Conservation (phyloP, 352 stramenopile species). For the Phytophthora quininea region DNA sequence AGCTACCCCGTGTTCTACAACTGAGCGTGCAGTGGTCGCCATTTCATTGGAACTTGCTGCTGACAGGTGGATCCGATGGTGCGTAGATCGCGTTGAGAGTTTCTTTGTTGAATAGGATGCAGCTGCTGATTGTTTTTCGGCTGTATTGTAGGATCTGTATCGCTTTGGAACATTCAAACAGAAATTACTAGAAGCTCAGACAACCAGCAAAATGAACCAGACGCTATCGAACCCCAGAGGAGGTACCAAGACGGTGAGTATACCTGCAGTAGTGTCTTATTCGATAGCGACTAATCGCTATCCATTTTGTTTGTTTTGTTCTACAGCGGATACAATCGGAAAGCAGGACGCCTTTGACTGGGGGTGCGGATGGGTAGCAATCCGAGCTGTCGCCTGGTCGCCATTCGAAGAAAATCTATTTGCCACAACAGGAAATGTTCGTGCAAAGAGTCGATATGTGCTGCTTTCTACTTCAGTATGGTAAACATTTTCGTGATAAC, state of each 20-base stretch:
- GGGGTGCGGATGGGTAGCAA: conserved; percentile 82
- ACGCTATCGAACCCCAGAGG: conserved; percentile 67
- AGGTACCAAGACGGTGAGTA: conserved; percentile 80
- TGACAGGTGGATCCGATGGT: conserved; percentile 86
- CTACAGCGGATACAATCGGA: conserved; percentile 73
- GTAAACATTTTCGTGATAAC: background rate
- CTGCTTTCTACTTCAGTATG: too few species aligned
- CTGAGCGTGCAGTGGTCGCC: conserved; percentile 80
- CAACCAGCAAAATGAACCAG: conserved; percentile 2
- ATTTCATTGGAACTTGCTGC: conserved; percentile 67
- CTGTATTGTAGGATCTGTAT: conserved; percentile 63
- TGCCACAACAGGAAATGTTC: conserved; percentile 84
- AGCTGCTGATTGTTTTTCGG: conserved; percentile 1
- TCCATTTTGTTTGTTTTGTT: conserved; percentile 1
- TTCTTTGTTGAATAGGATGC: background rate
- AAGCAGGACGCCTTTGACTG: conserved; percentile 88
- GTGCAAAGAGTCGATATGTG: conserved; percentile 1
- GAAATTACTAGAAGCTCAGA: conserved; percentile 13
- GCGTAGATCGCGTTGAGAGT: background rate
- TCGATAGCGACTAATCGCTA: conserved; percentile 10
- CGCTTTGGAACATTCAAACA: conserved; percentile 79
- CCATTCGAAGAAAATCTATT: conserved; percentile 88
- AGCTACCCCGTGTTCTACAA: conserved; percentile 57
- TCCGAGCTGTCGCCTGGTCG: conserved; percentile 81
- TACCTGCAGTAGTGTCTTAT: background rate